Evolutionary conservation across 2,329 filamentous ascomycete species (phyloP), one percentile per base, ranked within the genome.

Genomic region (Sordariomycetes sp.): DNA sequence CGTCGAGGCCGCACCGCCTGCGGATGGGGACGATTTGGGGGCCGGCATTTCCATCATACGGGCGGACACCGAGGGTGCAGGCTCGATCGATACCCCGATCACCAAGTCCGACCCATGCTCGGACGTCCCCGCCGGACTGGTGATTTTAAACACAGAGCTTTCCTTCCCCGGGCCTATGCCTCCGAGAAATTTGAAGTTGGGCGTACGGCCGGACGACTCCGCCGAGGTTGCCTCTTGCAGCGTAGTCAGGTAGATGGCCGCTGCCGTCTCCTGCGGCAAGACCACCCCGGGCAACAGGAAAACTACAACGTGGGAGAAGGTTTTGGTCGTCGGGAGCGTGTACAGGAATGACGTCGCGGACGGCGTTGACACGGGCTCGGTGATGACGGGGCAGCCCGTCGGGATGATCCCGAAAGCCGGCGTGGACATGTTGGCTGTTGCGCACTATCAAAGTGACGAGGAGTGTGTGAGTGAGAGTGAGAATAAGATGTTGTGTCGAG

Each of bases 121-220:
- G 32, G 64, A 67, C 25, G 59, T 70, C 12, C 25, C 46, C 60
- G 18, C 61, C 63, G 20, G 53, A 20, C 22, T 55, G 54, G 76
- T 79, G 62, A 96, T 76, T 70, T 89, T 91, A 78, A 97, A 97
- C 59, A 97, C 88, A 40, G 92, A 90, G 64, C 88, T 93, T 65
- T 94, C 91, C 68, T 97, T 97, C 59, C 92, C 90, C 40, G 89
- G 86, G 1, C 89, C 92, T 59, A 99, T 86, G 54, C 87, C 94
- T 62, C 95, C 94, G 4, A 97, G 83, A 65, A 99, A 90, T 60
- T 81, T 85, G 74, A 96, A 96, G 53, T 86, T 82, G 1, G 80
- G 75, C 3, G 69, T 65, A 48, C 71, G 71, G 40, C 75, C 76
- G 4, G 73, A 69, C 2, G 71, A 62, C 16, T 72, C 70, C 1